These are phyloP conservation scores for Kodamaea sp. DNA, from an alignment of 1,139 yeast genomes.

Conservation along the genomic window DNA sequence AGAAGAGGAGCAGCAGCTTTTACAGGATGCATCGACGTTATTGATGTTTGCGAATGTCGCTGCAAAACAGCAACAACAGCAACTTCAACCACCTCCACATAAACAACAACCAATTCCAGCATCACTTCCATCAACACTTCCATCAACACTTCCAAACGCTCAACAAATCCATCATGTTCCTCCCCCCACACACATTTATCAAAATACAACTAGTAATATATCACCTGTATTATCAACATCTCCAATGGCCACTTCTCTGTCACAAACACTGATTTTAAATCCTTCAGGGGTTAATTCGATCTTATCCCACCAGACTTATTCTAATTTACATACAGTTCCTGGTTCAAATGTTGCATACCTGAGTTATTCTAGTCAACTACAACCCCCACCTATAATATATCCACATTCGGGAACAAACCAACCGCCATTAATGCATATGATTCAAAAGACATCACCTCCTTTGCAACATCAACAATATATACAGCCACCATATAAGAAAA, in stretches of 20 bases:
- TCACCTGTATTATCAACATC: no score
- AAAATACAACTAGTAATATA: no score
- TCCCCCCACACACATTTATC: no score
- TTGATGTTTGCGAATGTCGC: slow-evolving; percentile 62
- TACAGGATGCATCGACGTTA: slow-evolving; percentile 64
- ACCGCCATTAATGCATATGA: neutral
- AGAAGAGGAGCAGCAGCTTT: slow-evolving; percentile 36
- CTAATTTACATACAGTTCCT: neutral
- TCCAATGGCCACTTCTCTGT: no score
- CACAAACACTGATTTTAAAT: no score
- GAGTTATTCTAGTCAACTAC: neutral
- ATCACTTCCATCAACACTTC: neutral
- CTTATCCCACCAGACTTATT: neutral
- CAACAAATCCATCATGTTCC: no score
- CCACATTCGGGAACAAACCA: slow-evolving; percentile 3
- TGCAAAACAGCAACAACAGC: slow-evolving; percentile 39
- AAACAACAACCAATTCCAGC: slow-evolving; percentile 3
- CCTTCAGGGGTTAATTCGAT: no score
- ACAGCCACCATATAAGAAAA: slow-evolving; percentile 3
- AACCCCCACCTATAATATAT: slow-evolving; percentile 7
- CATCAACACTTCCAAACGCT: no score
- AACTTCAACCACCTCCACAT: slow-evolving; percentile 7
- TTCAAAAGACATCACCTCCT: neutral
- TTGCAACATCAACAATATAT: neutral
- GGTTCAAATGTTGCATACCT: neutral